Evolutionary conservation across 495 filamentous ascomycete species (phyloP), one percentile per base, ranked within the genome.

Genomic region (Penicillium bialowiezense): DNA sequence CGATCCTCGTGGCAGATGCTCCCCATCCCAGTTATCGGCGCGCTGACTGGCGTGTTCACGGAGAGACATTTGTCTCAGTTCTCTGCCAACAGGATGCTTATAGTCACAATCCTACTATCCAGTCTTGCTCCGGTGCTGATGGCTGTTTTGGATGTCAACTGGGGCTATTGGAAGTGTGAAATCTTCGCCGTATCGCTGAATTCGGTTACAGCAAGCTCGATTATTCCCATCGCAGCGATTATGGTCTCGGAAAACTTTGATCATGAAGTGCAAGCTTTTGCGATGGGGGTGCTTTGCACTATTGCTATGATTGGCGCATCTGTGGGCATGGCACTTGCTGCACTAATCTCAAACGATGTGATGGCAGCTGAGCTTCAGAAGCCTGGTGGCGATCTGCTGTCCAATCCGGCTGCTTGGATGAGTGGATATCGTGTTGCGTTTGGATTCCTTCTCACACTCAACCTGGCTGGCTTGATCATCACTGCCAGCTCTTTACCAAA

Each of bases 241-340:
- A 41, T 83, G 41, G 80, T 84, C 39, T 70, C 77, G 1, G 51
- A 56, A 13, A 67, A 67, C 7, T 64, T 66, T n/a, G 47, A 56
- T 15, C 15, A 10, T 0, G 44, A 59, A 8, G 49, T 41, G 4
- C 52, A 63, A 28, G 74, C 64, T 0, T 63, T 85, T 7, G 80
- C 80, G 9, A 79, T 79, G 6, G 78, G 77, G 13, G 79, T 85
- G 0, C 82, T 85, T 67, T 84, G 82, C 54, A 80, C 77, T 0
- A 55, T 80, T 9, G 58, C 71, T 4, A 79, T 83, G 63, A 62
- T 84, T 29, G 83, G 82, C 1, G 79, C 74, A 12, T 64, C 65
- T 10, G 64, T 85, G 12, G 80, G 83, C 0, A 48, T 82, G 8
- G 73, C 76, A 5, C 48, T 79, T 21, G 66, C 70, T 1, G 73